Base-by-base conservation (phyloP, 441 rosid species). In the Geranium incanum region DNA sequence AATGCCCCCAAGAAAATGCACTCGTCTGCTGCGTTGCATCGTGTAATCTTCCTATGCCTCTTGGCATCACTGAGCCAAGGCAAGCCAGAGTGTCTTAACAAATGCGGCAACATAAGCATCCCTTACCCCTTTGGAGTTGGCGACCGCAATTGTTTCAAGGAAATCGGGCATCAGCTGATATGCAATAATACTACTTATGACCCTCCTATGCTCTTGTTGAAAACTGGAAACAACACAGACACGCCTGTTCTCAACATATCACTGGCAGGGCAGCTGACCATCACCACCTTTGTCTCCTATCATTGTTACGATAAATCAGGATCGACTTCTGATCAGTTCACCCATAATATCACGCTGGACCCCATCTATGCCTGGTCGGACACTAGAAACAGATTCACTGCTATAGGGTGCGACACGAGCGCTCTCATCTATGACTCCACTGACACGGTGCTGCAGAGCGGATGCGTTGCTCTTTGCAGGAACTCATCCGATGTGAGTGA, bases 371-470 rank as follows among this genome's bases (percentile, higher is more conserved):
- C 75, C 5, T 37, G 76, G 15, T 79, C 79, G 1, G 36, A 65
- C 65, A 68, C 68, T 33, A 33, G 48, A 28, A 79, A 79, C 73
- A 79, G 68, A 70, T 59, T 79, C 68, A 73, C 79, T 1, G 77
- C 75, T 6, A 23, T 73, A 6, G 82, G 78, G 5, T 79, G 77
- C 36, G 75, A 76, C 67, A 73, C 82, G 0, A 0, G 18, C 9
- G 77, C 65, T 6, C 0, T 28, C 1, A 19, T 75, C 28, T 41
- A 50, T 13, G 59, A 6, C 7, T 69, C 69, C 65, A 1, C 3
- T 0, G 41, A 65, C 0, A 72, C 11, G 1, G 60, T 9, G 16
- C 73, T 71, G 13, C 60, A 66, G 11, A 62, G 18, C n/a, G 80
- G 71, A 7, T 73, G 82, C 23, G 0, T 62, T 39, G 68, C 83